These are phyloP conservation scores for Orbilia brochopaga DNA, from an alignment of 2,329 filamentous ascomycete genomes.

Conservation along the genomic window DNA sequence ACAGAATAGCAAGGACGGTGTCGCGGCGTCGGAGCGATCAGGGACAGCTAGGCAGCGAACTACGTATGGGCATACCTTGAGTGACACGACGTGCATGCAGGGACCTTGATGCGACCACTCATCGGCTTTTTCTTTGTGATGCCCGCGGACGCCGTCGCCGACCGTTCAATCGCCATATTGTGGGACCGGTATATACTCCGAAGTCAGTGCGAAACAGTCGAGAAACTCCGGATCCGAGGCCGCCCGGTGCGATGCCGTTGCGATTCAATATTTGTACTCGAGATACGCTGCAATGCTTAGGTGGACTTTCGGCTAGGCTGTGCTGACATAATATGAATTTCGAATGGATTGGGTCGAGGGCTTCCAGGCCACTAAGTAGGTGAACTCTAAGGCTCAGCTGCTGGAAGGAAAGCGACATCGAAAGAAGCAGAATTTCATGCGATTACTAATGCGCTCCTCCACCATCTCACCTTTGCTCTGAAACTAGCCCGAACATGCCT, in stretches of 20 bases:
- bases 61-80: slow-evolving; percentile 46
- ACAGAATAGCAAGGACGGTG: not conserved
- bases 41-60: not conserved
- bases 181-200: slow-evolving; percentile 3
- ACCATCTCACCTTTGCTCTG: not conserved
- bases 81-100: slow-evolving; percentile 48
- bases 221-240: not conserved
- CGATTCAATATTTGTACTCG: not conserved
- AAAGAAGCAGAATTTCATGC: not conserved
- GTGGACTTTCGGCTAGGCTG: slow-evolving; percentile 17
- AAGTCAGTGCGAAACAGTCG: slow-evolving; percentile 1
- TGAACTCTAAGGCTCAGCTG: no score
- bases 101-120: slow-evolving; percentile 42
- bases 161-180: slow-evolving; percentile 45
- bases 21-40: not conserved
- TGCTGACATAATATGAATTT: slow-evolving; percentile 44
- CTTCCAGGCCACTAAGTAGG: not conserved
- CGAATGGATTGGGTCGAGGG: slow-evolving; percentile 21
- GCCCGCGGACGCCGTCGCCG: slow-evolving; percentile 20
- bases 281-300: slow-evolving; percentile 12
- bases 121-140: slow-evolving; percentile 39
- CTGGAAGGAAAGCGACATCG: no score
- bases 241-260: not conserved
- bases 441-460: slow-evolving; percentile 1
- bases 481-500: not conserved